These are phyloP conservation scores for Lentinula edodes DNA, from an alignment of 768 basidiomycete species.

Conservation along the genomic window DNA sequence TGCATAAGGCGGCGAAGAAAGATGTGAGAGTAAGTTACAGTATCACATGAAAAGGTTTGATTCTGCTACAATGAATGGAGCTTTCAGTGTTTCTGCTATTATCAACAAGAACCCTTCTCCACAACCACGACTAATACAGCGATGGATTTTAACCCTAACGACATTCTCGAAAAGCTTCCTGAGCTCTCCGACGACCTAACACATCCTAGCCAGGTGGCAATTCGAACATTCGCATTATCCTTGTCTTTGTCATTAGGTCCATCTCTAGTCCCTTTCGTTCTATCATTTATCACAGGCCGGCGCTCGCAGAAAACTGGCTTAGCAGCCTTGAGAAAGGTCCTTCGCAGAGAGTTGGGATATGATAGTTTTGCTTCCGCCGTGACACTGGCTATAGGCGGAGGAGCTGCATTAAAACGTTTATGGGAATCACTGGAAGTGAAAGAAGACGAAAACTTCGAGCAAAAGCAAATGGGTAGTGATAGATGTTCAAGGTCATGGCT, in stretches of 20 bases:
- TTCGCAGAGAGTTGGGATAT: conserved; percentile 51
- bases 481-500: conserved; percentile 5
- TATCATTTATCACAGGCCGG: conserved; percentile 22
- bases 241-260: conserved; percentile 67
- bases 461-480: not conserved
- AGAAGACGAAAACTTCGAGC: not conserved
- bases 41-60: too few species aligned
- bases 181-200: conserved; percentile 29
- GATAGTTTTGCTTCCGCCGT: conserved; percentile 70
- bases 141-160: not conserved
- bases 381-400: conserved; percentile 60
- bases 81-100: not conserved
- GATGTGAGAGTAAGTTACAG: too few species aligned
- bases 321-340: conserved; percentile 20
- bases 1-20: too few species aligned
- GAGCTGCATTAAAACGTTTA: conserved; percentile 43
- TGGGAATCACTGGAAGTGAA: conserved; percentile 26
- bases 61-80: not conserved
- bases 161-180: conserved; percentile 11
- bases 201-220: conserved; percentile 52
- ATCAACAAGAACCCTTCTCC: not conserved
- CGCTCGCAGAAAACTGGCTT: conserved; percentile 16
- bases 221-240: conserved; percentile 64
- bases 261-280: conserved; percentile 48
- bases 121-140: not conserved